These are phyloP conservation scores for Podospora tetraspora DNA, from an alignment of 495 filamentous ascomycete genomes.

Conservation along the genomic window DNA sequence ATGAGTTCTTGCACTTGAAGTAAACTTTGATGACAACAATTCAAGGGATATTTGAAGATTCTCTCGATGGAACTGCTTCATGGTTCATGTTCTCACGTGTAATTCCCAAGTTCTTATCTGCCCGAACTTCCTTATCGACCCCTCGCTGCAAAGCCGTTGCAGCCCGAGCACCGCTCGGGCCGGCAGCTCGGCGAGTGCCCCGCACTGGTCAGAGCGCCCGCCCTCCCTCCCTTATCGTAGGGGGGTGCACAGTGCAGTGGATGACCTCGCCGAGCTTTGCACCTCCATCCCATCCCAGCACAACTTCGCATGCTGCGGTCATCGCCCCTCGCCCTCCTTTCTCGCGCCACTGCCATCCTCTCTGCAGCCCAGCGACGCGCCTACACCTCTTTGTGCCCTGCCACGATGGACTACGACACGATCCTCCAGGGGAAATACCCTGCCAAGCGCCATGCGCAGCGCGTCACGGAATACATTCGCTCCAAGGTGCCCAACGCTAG, in stretches of 20 bases:
- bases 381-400: neutral
- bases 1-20: too few species aligned
- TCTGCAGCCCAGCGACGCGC: neutral
- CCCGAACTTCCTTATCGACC: neutral
- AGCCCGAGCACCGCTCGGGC: neutral
- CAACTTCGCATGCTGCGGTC: neutral
- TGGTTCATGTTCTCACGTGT: too few species aligned
- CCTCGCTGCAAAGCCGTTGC: neutral
- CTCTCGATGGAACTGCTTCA: neutral
- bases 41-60: too few species aligned
- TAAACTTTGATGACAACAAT: too few species aligned
- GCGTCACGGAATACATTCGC: slow-evolving; percentile 71
- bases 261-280: neutral
- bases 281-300: neutral
- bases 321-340: neutral
- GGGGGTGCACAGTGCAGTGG: neutral
- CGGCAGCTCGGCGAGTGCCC: slow-evolving; percentile 4
- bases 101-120: neutral
- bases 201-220: slow-evolving; percentile 11
- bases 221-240: neutral
- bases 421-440: slow-evolving; percentile 74
- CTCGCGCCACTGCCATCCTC: neutral
- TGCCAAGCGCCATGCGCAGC: slow-evolving; percentile 81
- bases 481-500: slow-evolving; percentile 52
- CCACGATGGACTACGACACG: slow-evolving; percentile 31